Evolutionary conservation across 495 filamentous ascomycete genomes (phyloP).

Genomic region (Trypethelium eluteriae): DNA sequence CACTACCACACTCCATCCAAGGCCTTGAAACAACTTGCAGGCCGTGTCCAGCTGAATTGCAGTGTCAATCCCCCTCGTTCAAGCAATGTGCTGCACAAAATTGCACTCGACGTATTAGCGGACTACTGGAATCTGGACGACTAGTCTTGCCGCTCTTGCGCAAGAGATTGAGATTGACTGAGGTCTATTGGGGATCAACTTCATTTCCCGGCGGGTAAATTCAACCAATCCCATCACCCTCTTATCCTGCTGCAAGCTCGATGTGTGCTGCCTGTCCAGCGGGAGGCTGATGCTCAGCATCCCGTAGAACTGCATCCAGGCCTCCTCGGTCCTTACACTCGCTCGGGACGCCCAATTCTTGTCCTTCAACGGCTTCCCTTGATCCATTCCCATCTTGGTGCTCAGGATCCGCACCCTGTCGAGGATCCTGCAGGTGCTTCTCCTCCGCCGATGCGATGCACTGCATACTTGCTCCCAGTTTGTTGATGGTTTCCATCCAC

Average conservation of each 20-base stretch:
- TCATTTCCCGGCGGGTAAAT: conserved; percentile 11
- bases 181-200: not conserved
- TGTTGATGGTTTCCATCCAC: conserved; percentile 96
- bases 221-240: not conserved
- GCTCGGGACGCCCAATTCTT: conserved; percentile 45
- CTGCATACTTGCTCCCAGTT: conserved; percentile 78
- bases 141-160: not conserved
- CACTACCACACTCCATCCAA: not conserved
- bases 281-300: not conserved
- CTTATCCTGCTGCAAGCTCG: conserved; percentile 16
- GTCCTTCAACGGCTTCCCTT: conserved; percentile 59
- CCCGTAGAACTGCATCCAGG: not conserved
- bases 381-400: conserved; percentile 40
- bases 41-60: not conserved
- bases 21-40: not conserved
- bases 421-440: conserved; percentile 50
- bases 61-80: not conserved
- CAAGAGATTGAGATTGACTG: no score
- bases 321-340: conserved; percentile 32
- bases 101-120: not conserved
- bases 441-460: conserved; percentile 80
- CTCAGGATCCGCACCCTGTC: conserved; percentile 15
- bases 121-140: not conserved
- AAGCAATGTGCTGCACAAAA: not conserved
- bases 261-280: conserved; percentile 6